Evolutionary conservation across 148 eudicot species (phyloP).

Genomic region (Vaccinium vitisidaea): DNA sequence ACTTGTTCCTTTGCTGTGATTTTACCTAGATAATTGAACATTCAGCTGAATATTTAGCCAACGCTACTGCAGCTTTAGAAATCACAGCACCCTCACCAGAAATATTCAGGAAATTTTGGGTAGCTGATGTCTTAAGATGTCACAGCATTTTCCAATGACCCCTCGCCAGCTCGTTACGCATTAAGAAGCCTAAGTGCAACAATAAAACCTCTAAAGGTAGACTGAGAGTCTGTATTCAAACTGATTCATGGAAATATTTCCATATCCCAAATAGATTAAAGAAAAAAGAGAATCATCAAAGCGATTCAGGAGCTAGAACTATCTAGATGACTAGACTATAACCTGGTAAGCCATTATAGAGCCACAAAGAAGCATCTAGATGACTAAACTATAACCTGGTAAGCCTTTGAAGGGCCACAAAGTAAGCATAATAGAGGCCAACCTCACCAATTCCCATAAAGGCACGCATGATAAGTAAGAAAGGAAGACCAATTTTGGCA

Average conservation of each 20-base stretch:
- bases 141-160: neutral
- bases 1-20: neutral
- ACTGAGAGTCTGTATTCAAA: neutral
- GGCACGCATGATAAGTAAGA: conserved; percentile 83
- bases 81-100: conserved; percentile 4
- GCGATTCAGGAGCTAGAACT: neutral
- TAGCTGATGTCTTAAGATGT: neutral
- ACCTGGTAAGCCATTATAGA: neutral
- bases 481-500: conserved; percentile 82
- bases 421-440: conserved; percentile 23
- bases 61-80: neutral
- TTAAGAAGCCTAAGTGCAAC: neutral
- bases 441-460: conserved; percentile 99
- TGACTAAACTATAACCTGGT: neutral
- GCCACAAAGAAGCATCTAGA: conserved; percentile 1
- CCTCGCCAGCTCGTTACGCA: neutral
- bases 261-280: neutral
- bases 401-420: neutral
- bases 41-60: neutral
- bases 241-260: neutral
- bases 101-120: neutral
- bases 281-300: neutral
- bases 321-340: conserved; percentile 3
- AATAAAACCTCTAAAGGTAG: neutral
- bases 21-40: neutral